Percentiles rank a stretch among this genome's conserved stretches.
These are phyloP conservation scores for Chaetothyriales sp. DNA, from an alignment of 2,329 filamentous ascomycete genomes.

Conservation along the genomic window DNA sequence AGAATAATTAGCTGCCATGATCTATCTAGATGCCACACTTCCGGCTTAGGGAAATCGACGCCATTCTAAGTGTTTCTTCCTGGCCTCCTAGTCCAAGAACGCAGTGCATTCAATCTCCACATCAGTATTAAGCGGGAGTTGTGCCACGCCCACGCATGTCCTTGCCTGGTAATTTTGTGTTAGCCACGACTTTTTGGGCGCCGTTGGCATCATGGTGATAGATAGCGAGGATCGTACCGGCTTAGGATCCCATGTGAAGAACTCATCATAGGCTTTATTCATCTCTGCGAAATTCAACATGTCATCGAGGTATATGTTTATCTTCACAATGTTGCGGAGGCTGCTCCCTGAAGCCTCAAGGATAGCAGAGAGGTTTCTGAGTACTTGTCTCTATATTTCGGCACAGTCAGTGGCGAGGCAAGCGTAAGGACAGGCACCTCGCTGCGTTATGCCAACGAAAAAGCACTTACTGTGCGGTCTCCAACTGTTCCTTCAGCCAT, in stretches of 20 bases:
- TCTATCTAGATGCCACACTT: no score
- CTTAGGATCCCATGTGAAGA: constrained; percentile 27
- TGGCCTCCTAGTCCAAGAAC: constrained; percentile 21
- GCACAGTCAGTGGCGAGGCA: background rate
- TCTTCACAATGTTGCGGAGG: constrained; percentile 50
- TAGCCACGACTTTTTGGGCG: no score
- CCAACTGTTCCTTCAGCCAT: constrained; percentile 16
- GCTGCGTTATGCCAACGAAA: no score
- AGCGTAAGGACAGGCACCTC: background rate
- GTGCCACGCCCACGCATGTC: constrained; percentile 49
- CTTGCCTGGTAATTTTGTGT: no score
- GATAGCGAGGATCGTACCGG: no score
- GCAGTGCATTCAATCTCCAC: constrained; percentile 55
- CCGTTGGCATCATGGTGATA: no score
- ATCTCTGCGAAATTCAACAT: constrained; percentile 60
- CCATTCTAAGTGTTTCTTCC: no score
- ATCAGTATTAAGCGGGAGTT: constrained; percentile 48
- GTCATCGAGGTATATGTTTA: constrained; percentile 51
- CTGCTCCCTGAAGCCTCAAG: constrained; percentile 47
- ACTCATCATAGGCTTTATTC: constrained; percentile 62
- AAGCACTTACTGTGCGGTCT: constrained; percentile 20
- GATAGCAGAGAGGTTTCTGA: constrained; percentile 42
- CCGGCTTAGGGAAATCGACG: no score
- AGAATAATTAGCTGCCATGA: no score
- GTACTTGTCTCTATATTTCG: background rate